Percentiles rank a stretch among this genome's conserved stretches.
Evolutionary conservation across 2,329 filamentous ascomycete genomes (phyloP).

Genomic region (Alternaria gansuensis): DNA sequence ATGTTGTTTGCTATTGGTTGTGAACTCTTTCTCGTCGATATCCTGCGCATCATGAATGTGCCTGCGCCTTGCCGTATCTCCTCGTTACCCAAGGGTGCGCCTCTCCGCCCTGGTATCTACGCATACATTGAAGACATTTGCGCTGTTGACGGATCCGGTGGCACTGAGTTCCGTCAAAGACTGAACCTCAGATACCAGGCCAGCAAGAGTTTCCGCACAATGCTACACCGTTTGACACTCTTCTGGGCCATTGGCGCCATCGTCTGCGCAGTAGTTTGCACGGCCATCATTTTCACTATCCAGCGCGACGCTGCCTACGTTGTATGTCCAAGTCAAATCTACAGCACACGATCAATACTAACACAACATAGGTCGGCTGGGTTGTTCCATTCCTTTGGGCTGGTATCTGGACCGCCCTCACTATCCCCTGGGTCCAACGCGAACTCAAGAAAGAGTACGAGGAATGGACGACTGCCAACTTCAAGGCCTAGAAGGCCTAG

Average conservation of each 20-base stretch:
- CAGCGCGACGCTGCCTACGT: constrained; percentile 59
- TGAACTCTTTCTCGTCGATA: constrained; percentile 61
- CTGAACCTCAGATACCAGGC: constrained; percentile 63
- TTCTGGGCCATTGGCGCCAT: constrained; percentile 63
- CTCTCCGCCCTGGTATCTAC: constrained; percentile 64
- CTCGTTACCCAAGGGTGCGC: constrained; percentile 61
- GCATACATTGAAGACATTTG: constrained; percentile 64
- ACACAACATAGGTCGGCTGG: constrained; percentile 55
- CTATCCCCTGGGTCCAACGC: constrained; percentile 57
- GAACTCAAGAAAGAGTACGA: constrained; percentile 49
- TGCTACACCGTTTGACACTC: constrained; percentile 61
- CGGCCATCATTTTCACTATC: constrained; percentile 59
- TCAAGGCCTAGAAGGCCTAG: constrained; percentile 44
- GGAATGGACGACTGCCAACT: constrained; percentile 50
- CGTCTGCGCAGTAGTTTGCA: constrained; percentile 53
- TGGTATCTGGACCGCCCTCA: constrained; percentile 58
- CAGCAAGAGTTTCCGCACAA: constrained; percentile 62
- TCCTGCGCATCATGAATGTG: constrained; percentile 56
- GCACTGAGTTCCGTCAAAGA: constrained; percentile 62
- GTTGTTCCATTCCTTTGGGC: constrained; percentile 61
- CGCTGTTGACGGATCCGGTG: constrained; percentile 63
- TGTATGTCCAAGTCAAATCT: constrained; percentile 43
- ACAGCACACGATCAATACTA: constrained; percentile 13
- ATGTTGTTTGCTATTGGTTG: constrained; percentile 63
- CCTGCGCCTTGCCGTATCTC: constrained; percentile 62